Conservation (phyloP, 768 basidiomycete species). For the Lactarius evosmus region DNA sequence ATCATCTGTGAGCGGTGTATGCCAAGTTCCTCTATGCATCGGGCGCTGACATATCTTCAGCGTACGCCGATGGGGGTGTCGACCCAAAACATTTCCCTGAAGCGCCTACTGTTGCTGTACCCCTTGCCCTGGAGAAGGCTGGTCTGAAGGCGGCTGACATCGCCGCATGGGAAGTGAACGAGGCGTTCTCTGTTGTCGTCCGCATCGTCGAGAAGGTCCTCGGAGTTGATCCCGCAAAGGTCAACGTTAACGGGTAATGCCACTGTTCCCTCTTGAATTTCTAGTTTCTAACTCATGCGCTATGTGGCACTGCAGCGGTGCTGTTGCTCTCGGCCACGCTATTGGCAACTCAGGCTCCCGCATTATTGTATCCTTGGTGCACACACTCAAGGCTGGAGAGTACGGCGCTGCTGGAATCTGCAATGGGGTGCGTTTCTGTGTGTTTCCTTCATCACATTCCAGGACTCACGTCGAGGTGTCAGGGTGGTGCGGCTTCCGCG, state of each 20-base stretch:
- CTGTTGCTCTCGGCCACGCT: slow-evolving; percentile 93
- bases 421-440: slow-evolving; percentile 73
- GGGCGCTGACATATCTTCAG: slow-evolving; percentile 41
- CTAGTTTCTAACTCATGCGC: slow-evolving; percentile 1
- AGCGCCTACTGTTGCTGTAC: slow-evolving; percentile 90
- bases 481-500: slow-evolving; percentile 93
- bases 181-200: slow-evolving; percentile 95
- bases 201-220: slow-evolving; percentile 88
- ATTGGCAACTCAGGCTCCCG: slow-evolving; percentile 95
- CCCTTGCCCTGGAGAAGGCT: slow-evolving; percentile 82
- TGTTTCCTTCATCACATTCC: background rate
- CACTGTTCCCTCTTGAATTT: slow-evolving; percentile 13
- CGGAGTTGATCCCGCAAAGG: slow-evolving; percentile 77
- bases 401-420: slow-evolving; percentile 96
- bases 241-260: slow-evolving; percentile 84
- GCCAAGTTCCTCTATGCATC: slow-evolving; percentile 8
- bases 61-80: slow-evolving; percentile 95
- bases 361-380: slow-evolving; percentile 89
- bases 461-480: slow-evolving; percentile 27
- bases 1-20: slow-evolving; percentile 69
- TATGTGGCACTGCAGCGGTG: slow-evolving; percentile 59
- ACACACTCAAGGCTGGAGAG: slow-evolving; percentile 87
- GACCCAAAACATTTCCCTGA: slow-evolving; percentile 96
- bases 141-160: slow-evolving; percentile 82
- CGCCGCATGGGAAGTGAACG: slow-evolving; percentile 92